These are phyloP conservation scores for Penicillium vulpinum DNA, from an alignment of 2,329 filamentous ascomycete genomes.

Conservation along the genomic window DNA sequence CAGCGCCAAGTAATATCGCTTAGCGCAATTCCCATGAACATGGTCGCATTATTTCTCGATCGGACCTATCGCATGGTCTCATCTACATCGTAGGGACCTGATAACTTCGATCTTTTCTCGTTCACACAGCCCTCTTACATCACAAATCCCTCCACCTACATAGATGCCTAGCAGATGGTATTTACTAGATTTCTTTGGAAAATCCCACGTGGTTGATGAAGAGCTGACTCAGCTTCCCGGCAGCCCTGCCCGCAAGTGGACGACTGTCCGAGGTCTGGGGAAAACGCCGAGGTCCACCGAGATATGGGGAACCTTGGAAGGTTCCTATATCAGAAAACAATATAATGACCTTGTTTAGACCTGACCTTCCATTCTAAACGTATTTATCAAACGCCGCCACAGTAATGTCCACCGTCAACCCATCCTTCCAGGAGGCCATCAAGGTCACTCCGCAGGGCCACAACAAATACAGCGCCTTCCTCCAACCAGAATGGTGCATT, in stretches of 20 bases:
- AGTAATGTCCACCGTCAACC: conserved; percentile 23
- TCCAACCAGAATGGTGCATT: conserved; percentile 64
- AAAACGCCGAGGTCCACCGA: conserved; percentile 9
- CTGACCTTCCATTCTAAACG: background rate
- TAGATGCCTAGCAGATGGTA: background rate
- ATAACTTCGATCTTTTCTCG: background rate
- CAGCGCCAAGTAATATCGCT: background rate
- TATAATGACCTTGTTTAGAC: background rate
- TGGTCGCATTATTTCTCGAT: background rate
- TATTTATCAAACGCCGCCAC: background rate
- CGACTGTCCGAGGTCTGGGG: background rate
- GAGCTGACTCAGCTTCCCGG: conserved; percentile 1
- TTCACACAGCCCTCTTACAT: background rate
- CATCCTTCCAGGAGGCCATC: conserved; percentile 41
- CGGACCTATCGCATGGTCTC: background rate
- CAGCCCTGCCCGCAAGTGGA: too few species aligned
- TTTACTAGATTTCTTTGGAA: background rate
- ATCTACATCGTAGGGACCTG: background rate
- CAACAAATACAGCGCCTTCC: conserved; percentile 59
- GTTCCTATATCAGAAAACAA: background rate
- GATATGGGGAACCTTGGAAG: background rate
- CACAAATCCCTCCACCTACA: background rate
- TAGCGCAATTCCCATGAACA: background rate
- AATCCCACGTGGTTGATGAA: background rate
- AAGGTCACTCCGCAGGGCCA: conserved; percentile 42